Conservation (phyloP, 148 eudicot species). For the Tetragonia tetragonoides region DNA sequence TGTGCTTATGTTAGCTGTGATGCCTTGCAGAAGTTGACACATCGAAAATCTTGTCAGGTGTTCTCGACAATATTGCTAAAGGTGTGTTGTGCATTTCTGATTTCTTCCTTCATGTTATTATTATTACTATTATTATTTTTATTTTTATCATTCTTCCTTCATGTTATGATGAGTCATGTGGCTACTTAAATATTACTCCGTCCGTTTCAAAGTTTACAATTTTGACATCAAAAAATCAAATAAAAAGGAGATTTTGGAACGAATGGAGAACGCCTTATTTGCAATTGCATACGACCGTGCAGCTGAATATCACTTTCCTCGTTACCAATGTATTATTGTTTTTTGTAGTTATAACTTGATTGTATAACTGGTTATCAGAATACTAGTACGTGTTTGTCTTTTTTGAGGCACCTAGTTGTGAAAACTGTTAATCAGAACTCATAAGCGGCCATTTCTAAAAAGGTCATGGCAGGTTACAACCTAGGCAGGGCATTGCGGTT, state of each 20-base stretch:
- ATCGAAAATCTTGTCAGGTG: slow-evolving; percentile 25
- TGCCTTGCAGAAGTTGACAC: slow-evolving; percentile 32
- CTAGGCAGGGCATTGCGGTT: too few relatives aligned
- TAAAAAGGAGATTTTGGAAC: too few relatives aligned
- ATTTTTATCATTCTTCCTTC: too few relatives aligned
- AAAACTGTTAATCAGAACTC: background rate
- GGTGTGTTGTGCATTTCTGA: slow-evolving; percentile 8
- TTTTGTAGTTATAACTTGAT: too few relatives aligned
- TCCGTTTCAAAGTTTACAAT: too few relatives aligned
- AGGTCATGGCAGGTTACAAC: too few relatives aligned
- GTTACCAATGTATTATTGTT: too few relatives aligned
- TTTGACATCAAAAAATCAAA: too few relatives aligned
- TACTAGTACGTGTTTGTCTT: background rate
- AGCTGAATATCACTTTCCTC: background rate
- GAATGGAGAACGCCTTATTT: too few relatives aligned
- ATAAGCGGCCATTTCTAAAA: background rate
- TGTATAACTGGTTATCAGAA: background rate
- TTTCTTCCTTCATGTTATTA: too few relatives aligned
- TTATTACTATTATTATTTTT: too few relatives aligned
- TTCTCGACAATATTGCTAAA: slow-evolving; percentile 13
- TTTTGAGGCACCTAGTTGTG: background rate
- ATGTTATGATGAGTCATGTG: too few relatives aligned
- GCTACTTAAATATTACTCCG: background rate
- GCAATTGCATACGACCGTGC: background rate
- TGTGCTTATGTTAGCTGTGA: slow-evolving; percentile 35